Percentiles rank a stretch among this genome's conserved stretches.
phyloP scores from a whole-genome alignment of 1,284 basidiomycete species.

The Takashimella koratensis region DNA sequence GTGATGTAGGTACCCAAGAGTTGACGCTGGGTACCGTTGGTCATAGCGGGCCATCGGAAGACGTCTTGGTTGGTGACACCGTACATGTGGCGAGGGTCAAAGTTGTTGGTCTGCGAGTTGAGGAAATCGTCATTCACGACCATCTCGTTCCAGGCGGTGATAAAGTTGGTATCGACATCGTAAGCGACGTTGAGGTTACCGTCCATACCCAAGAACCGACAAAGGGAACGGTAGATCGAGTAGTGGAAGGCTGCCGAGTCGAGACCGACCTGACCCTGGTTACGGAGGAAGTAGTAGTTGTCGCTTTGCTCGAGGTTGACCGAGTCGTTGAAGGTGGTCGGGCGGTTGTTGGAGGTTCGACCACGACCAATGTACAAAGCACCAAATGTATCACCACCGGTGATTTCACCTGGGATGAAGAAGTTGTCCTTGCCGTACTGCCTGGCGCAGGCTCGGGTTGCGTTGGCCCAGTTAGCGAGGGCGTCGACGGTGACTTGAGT shows the following conservation, averaged over 20 bases:
- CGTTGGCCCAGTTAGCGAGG: slow-evolving; percentile 67
- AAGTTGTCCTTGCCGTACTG: slow-evolving; percentile 76
- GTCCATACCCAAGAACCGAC: slow-evolving; percentile 86
- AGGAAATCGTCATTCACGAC: slow-evolving; percentile 80
- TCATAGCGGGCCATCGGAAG: slow-evolving; percentile 82
- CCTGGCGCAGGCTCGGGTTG: slow-evolving; percentile 68
- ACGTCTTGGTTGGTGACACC: slow-evolving; percentile 89
- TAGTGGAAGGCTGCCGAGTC: slow-evolving; percentile 86
- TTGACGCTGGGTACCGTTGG: slow-evolving; percentile 72
- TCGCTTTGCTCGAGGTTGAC: slow-evolving; percentile 56
- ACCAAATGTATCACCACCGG: slow-evolving; percentile 88
- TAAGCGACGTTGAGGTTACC: slow-evolving; percentile 83
- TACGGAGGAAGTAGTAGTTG: slow-evolving; percentile 73
- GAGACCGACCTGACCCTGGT: slow-evolving; percentile 59
- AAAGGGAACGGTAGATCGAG: slow-evolving; percentile 77
- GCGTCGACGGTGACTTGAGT: slow-evolving; percentile 83
- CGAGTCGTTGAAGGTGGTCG: slow-evolving; percentile 63
- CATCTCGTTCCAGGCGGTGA: slow-evolving; percentile 84
- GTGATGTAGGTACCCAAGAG: slow-evolving; percentile 73
- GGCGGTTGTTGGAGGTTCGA: slow-evolving; percentile 62
- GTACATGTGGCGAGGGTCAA: slow-evolving; percentile 83
- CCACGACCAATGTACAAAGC: slow-evolving; percentile 82
- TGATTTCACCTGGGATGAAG: slow-evolving; percentile 84
- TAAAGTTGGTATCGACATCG: slow-evolving; percentile 73
- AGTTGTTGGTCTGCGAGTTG: slow-evolving; percentile 60